Evolutionary conservation across 2,329 filamentous ascomycete species (phyloP).

Genomic region (Diaporthe sp.): DNA sequence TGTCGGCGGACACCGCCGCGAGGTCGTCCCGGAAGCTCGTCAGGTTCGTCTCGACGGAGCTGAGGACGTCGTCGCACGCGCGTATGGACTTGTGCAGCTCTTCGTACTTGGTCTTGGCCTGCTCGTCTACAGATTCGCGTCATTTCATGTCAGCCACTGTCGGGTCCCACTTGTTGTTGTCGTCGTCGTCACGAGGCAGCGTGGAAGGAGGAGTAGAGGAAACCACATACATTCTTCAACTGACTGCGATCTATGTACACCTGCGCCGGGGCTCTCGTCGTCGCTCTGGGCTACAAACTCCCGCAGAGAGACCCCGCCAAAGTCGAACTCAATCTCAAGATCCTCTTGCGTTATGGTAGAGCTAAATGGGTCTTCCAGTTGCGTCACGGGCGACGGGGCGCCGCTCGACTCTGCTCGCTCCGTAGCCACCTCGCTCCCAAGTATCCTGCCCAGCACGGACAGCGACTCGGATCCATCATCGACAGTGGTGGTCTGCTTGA

Average conservation of each 20-base stretch:
- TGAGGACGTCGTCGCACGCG: slow-evolving; percentile 93
- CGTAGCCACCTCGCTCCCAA: slow-evolving; percentile 45
- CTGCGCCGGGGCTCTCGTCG: slow-evolving; percentile 45
- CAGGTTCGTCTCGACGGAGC: slow-evolving; percentile 92
- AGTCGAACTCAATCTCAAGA: slow-evolving; percentile 79
- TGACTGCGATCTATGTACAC: slow-evolving; percentile 69
- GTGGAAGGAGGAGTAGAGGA: slow-evolving; percentile 43
- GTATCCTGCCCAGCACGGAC: slow-evolving; percentile 44
- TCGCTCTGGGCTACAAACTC: slow-evolving; percentile 70
- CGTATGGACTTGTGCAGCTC: slow-evolving; percentile 90
- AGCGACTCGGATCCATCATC: slow-evolving; percentile 70
- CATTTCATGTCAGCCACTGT: slow-evolving; percentile 37
- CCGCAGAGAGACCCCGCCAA: slow-evolving; percentile 81
- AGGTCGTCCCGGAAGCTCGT: slow-evolving; percentile 95
- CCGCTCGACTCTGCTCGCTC: slow-evolving; percentile 8
- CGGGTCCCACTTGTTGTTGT: background rate
- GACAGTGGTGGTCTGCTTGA: slow-evolving; percentile 61
- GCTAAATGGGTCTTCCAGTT: slow-evolving; percentile 37
- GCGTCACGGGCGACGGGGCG: slow-evolving; percentile 9
- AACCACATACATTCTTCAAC: slow-evolving; percentile 78
- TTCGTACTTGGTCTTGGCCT: slow-evolving; percentile 87
- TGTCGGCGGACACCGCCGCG: slow-evolving; percentile 92
- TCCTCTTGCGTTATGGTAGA: slow-evolving; percentile 61
- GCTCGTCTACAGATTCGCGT: slow-evolving; percentile 70
- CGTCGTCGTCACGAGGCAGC: slow-evolving; percentile 25